Evolutionary conservation across 169 alveolate genomes (phyloP).

Genomic region (Plasmodium relictum): DNA sequence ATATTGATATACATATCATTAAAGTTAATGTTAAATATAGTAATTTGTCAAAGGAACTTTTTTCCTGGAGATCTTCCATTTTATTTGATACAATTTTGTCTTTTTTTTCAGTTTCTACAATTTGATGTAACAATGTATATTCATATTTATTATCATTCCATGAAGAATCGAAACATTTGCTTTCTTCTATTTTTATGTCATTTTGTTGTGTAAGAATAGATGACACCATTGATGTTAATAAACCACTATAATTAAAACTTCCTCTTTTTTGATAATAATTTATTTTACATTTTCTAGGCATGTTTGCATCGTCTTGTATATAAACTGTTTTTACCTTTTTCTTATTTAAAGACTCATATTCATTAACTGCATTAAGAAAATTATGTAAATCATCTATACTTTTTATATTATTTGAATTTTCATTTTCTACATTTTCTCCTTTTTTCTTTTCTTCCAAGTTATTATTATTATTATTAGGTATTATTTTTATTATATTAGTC

Average conservation of each 20-base stretch:
- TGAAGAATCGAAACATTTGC: conserved; percentile 21
- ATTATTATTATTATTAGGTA: neutral
- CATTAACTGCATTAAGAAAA: neutral
- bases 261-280: conserved; percentile 34
- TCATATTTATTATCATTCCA: conserved; percentile 14
- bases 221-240: conserved; percentile 73
- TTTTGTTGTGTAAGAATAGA: conserved; percentile 69
- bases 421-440: neutral
- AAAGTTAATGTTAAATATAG: conserved; percentile 37
- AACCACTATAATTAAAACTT: conserved; percentile 53
- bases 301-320: neutral
- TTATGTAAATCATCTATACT: neutral
- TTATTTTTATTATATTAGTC: neutral
- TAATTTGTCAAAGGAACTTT: conserved; percentile 10
- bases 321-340: neutral
- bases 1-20: conserved; percentile 55
- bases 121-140: conserved; percentile 15
- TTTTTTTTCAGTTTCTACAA: neutral
- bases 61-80: conserved; percentile 1
- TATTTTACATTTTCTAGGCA: neutral
- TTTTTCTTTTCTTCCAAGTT: neutral
- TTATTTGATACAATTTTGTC: neutral
- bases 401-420: neutral
- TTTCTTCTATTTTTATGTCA: conserved; percentile 46
- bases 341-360: neutral